Conservation (phyloP, 2,329 filamentous ascomycete species). For the Colletotrichum kahawae region DNA sequence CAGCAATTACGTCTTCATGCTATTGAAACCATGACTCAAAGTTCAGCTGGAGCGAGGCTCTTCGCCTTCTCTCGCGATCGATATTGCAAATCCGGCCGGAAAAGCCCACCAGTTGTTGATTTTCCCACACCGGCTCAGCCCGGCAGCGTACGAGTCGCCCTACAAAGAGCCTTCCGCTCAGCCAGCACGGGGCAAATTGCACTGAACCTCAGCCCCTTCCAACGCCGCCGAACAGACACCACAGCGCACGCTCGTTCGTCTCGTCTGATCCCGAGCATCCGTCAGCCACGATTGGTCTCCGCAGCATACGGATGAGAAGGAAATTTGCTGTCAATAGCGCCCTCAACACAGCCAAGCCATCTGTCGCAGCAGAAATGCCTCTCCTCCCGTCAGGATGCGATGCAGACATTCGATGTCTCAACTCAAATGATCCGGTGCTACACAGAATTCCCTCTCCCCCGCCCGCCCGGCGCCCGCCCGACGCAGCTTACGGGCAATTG, state of each 20-base stretch:
- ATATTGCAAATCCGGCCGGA: background rate
- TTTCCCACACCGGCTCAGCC: constrained; percentile 2
- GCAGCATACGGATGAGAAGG: background rate
- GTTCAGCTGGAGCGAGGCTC: background rate
- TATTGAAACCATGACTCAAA: background rate
- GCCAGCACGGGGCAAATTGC: constrained; percentile 19
- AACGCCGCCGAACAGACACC: background rate
- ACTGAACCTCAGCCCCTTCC: constrained; percentile 16
- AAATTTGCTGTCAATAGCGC: background rate
- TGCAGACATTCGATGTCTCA: constrained; percentile 6
- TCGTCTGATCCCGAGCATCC: background rate
- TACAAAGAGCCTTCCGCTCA: constrained; percentile 4
- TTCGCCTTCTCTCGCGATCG: background rate
- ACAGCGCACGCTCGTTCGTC: background rate
- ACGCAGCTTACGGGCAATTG: background rate
- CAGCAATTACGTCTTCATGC: constrained; percentile 5
- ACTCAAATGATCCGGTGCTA: background rate
- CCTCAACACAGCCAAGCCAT: background rate
- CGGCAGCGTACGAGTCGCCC: constrained; percentile 2
- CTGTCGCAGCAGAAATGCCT: background rate
- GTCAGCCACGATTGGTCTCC: constrained; percentile 3
- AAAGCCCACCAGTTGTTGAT: background rate
- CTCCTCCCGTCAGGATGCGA: background rate
- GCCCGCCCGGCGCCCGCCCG: background rate
- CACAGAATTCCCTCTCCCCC: background rate